Base-by-base conservation (phyloP, 371 early-diverging fungal species). In the Antonospora locustae region DNA sequence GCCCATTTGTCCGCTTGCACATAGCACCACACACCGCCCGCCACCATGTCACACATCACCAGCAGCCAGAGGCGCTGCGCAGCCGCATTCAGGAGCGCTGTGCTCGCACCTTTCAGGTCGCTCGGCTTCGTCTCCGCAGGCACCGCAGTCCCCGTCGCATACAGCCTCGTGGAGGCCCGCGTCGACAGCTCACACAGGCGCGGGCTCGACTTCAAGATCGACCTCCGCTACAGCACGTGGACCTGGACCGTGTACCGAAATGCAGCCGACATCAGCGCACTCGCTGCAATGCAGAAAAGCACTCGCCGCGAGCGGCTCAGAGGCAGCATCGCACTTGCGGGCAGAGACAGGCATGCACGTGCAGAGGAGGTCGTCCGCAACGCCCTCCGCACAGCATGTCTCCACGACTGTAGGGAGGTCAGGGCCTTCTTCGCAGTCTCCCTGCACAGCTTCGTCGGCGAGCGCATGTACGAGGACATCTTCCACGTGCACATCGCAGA, bases 341-440 rank as follows among this genome's bases (percentile, higher is more conserved):
- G 34, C 9, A 9, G 34, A 9, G 34, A 34, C 14, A 9, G 34
- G 14, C 14, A 34, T 34, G 34, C 9, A 34, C 9, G 14, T 9
- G 20, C 49, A 38, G 30, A 22, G 24, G 28, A 57, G 29, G 40
- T 57, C 28, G 32, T 57, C 5, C 2, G 30, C 22, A 32, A 37
- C 32, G 43, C 49, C 7, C 34, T 57, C 30, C n/a, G n/a, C n/a
- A n/a, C n/a, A n/a, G 14, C 22, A 0, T 5, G 57, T 22, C 4
- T 22, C 12, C 5, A 20, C n/a, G 27, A 46, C 2, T 48, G 20
- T 20, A 12, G 17, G 17, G 40, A 47, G 14, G 40, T 27, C 1
- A 39, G 16, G 25, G n/a, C 24, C 19, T 57, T 57, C 34, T 57
- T 57, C 29, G 49, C 40, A 25, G 41, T 57, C 16, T 38, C 48